Percentiles rank a stretch among this genome's conserved stretches.
These are phyloP conservation scores for Cryphonectria parasitica DNA, from an alignment of 2,329 filamentous ascomycete species.

Conservation along the genomic window DNA sequence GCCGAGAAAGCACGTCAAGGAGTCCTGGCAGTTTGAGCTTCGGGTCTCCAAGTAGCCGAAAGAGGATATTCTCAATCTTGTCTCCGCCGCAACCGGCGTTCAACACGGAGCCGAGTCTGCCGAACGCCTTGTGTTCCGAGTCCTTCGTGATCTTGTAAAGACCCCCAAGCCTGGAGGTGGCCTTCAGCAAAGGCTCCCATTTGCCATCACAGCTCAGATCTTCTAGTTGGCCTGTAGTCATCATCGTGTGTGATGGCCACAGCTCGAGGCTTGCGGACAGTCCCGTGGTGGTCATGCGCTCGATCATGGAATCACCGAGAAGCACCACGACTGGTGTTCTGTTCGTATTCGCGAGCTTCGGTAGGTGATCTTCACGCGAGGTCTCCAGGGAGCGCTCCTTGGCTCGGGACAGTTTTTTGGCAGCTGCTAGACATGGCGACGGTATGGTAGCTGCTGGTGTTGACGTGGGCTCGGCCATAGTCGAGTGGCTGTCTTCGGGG, in stretches of 20 bases:
- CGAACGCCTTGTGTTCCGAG: neutral
- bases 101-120: constrained; percentile 23
- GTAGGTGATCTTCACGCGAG: neutral
- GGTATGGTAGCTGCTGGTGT: neutral
- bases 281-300: constrained; percentile 33
- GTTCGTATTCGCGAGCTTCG: neutral
- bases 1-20: neutral
- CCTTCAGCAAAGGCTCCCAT: neutral
- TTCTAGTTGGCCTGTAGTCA: neutral
- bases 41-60: constrained; percentile 29
- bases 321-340: constrained; percentile 19
- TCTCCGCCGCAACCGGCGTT: constrained; percentile 35
- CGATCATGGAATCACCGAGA: constrained; percentile 35
- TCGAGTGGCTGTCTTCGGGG: neutral
- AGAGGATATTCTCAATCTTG: constrained; percentile 34
- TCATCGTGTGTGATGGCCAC: constrained; percentile 27
- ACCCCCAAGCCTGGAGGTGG: neutral
- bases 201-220: neutral
- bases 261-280: constrained; percentile 26
- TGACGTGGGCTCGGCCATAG: neutral
- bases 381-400: constrained; percentile 11
- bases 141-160: neutral
- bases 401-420: neutral
- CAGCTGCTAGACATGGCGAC: neutral
- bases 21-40: constrained; percentile 10